Evolutionary conservation across 2,329 filamentous ascomycete genomes (phyloP).

Genomic region (Fusarium sororula): DNA sequence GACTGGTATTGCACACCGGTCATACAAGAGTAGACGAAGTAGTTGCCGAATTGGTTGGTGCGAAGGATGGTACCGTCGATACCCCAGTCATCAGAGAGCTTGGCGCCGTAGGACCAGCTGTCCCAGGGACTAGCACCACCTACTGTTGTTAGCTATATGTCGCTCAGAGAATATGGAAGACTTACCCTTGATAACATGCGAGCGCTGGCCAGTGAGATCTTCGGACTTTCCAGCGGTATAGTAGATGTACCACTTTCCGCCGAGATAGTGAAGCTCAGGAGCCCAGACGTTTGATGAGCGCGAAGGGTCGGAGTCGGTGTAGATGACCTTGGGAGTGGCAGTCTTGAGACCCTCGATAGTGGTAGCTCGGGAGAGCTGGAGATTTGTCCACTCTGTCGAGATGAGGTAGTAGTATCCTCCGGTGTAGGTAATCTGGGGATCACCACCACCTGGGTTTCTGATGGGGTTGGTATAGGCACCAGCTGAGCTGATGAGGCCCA

Average conservation of each 20-base stretch:
- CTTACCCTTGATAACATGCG: conserved; percentile 61
- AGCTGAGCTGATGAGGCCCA: conserved; percentile 22
- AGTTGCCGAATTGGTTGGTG: conserved; percentile 56
- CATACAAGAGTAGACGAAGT: conserved; percentile 65
- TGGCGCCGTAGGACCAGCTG: conserved; percentile 57
- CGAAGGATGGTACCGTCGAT: conserved; percentile 65
- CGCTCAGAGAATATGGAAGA: accelerated
- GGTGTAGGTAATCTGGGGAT: conserved; percentile 62
- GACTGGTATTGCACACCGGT: conserved; percentile 51
- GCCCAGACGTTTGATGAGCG: conserved; percentile 67
- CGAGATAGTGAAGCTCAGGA: conserved; percentile 63
- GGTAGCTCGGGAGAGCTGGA: conserved; percentile 63
- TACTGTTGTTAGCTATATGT: conserved; percentile 17
- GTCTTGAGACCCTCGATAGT: conserved; percentile 66
- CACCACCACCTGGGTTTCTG: conserved; percentile 58
- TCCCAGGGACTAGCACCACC: conserved; percentile 63
- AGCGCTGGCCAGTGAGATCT: conserved; percentile 59
- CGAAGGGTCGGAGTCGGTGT: conserved; percentile 55
- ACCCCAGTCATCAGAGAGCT: conserved; percentile 58
- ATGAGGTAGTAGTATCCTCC: conserved; percentile 67
- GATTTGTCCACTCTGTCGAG: conserved; percentile 64
- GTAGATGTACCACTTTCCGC: conserved; percentile 63
- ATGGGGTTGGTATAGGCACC: conserved; percentile 62
- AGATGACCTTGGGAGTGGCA: conserved; percentile 60
- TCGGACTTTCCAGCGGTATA: conserved; percentile 59